Evolutionary conservation across 495 filamentous ascomycete species (phyloP).

Genomic region (Podospora bellae-mahoneyi): DNA sequence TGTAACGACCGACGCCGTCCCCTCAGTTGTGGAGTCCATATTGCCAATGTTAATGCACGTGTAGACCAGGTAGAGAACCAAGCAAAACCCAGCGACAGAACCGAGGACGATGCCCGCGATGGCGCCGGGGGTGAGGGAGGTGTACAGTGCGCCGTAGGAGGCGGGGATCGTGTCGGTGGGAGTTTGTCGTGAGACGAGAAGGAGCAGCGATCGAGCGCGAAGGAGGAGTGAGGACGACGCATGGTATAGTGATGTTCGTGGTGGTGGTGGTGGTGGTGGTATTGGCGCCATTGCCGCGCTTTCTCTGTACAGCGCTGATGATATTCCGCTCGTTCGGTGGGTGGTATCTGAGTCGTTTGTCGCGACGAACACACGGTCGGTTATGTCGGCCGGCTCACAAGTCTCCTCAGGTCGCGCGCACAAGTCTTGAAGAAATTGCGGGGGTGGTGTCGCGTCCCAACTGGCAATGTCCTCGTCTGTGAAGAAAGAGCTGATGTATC

Average conservation of each 20-base stretch:
- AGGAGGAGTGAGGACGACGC: background rate
- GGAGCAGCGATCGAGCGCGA: background rate
- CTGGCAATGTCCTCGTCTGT: background rate
- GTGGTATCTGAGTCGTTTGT: no score
- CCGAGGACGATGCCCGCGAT: conserved; percentile 85
- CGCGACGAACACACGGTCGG: no score
- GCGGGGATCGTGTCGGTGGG: conserved; percentile 54
- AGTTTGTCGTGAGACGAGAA: background rate
- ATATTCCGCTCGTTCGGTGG: background rate
- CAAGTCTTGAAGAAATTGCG: background rate
- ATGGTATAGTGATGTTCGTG: conserved; percentile 1
- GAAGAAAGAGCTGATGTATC: background rate
- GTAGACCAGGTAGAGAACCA: conserved; percentile 74
- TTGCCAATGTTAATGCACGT: conserved; percentile 56
- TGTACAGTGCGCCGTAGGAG: conserved; percentile 52
- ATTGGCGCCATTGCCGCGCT: background rate
- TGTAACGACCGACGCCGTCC: conserved; percentile 38
- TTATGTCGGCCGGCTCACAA: no score
- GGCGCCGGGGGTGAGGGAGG: conserved; percentile 58
- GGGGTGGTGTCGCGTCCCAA: background rate
- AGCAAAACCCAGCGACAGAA: conserved; percentile 73
- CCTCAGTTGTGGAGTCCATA: conserved; percentile 21
- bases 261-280: conserved; percentile 4
- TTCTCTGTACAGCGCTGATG: background rate
- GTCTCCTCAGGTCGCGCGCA: no score